phyloP scores from a whole-genome alignment of 257 asterid species.

The Handroanthus guayacan region DNA sequence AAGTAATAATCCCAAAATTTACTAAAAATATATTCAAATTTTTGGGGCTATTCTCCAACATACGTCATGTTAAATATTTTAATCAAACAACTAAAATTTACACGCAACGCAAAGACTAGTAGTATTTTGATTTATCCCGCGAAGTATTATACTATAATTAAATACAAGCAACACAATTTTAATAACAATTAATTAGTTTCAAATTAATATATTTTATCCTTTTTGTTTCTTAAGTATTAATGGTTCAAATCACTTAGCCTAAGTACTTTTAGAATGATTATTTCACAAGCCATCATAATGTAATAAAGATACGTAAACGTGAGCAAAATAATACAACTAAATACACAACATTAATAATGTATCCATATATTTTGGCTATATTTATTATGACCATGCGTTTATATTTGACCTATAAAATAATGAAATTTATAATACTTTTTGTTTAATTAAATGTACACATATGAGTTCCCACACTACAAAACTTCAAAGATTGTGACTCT shows the following conservation, averaged over 20 bases:
- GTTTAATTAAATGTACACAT: neutral
- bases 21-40: no score
- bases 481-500: constrained; percentile 35
- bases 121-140: neutral
- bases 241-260: no score
- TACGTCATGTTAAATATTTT: neutral
- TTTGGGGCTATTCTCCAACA: no score
- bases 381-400: constrained; percentile 27
- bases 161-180: neutral
- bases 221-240: no score
- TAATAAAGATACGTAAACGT: no score
- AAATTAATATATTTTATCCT: no score
- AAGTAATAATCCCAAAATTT: no score
- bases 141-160: neutral
- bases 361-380: neutral
- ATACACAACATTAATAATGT: neutral
- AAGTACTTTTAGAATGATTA: no score
- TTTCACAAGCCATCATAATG: neutral
- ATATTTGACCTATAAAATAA: constrained; percentile 27
- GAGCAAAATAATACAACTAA: neutral
- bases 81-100: neutral
- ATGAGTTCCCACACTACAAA: constrained; percentile 4
- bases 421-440: constrained; percentile 27
- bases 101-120: neutral
- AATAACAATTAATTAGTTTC: no score